These are phyloP conservation scores for Boletus pseudopeckii DNA, from an alignment of 768 basidiomycete species.

Conservation along the genomic window DNA sequence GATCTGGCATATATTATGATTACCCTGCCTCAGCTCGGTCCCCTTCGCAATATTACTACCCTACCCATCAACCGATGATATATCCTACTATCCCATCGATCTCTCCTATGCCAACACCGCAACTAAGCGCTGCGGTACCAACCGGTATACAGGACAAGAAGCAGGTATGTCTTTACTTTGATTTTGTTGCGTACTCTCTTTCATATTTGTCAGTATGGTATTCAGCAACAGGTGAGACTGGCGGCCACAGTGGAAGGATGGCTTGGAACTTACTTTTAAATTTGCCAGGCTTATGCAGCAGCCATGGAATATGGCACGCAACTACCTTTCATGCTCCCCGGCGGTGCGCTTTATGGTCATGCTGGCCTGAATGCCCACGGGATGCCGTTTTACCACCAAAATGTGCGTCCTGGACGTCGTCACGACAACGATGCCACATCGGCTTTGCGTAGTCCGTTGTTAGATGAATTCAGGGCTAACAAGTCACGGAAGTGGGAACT, in stretches of 20 bases:
- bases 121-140: conserved; percentile 40
- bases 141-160: conserved; percentile 52
- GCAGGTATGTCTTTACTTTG: conserved; percentile 41
- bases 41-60: conserved; percentile 60
- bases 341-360: conserved; percentile 44
- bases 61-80: conserved; percentile 54
- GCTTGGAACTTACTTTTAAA: background rate
- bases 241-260: background rate
- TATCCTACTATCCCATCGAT: conserved; percentile 52
- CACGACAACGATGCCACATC: conserved; percentile 36
- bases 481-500: conserved; percentile 81
- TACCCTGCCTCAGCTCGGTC: conserved; percentile 47
- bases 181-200: conserved; percentile 1
- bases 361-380: conserved; percentile 32
- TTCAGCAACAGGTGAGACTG: conserved; percentile 45
- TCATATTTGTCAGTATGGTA: conserved; percentile 36
- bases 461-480: conserved; percentile 85
- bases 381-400: conserved; percentile 37
- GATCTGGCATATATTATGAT: conserved; percentile 58
- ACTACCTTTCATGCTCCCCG: conserved; percentile 43
- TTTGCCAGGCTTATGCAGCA: conserved; percentile 39
- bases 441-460: conserved; percentile 60
- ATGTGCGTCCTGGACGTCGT: conserved; percentile 44
- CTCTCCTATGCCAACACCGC: conserved; percentile 53
- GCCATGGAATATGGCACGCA: conserved; percentile 48